Percentiles rank a stretch among this genome's conserved stretches.
These are phyloP conservation scores for Lipomyces sp. DNA, from an alignment of 805 yeast species.

Conservation along the genomic window DNA sequence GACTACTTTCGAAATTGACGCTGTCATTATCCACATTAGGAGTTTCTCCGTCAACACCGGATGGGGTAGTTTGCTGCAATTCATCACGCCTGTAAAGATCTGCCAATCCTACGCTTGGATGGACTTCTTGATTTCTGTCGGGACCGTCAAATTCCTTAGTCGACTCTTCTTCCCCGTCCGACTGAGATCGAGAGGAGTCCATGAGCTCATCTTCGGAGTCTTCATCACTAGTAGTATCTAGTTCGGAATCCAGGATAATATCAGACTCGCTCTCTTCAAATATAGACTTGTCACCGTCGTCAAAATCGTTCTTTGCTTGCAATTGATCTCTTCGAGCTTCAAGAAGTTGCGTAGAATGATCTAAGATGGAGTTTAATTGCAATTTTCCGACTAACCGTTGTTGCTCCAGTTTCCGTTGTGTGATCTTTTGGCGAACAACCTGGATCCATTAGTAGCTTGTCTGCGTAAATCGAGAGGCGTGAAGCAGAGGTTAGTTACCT, in stretches of 20 bases:
- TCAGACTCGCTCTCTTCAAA: slow-evolving; percentile 30
- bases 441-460: slow-evolving; percentile 4
- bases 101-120: slow-evolving; percentile 4
- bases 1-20: background rate
- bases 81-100: slow-evolving; percentile 19
- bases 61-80: slow-evolving; percentile 2
- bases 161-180: slow-evolving; percentile 37
- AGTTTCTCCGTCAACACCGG: background rate
- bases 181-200: slow-evolving; percentile 42
- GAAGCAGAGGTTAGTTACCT: slow-evolving; percentile 56
- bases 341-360: slow-evolving; percentile 85
- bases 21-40: background rate
- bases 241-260: slow-evolving; percentile 25
- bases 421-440: slow-evolving; percentile 70
- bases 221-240: slow-evolving; percentile 36
- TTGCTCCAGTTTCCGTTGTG: slow-evolving; percentile 66
- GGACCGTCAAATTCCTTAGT: slow-evolving; percentile 32
- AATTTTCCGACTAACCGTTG: slow-evolving; percentile 82
- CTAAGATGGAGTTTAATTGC: slow-evolving; percentile 83
- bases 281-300: slow-evolving; percentile 40
- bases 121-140: background rate
- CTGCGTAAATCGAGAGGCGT: background rate
- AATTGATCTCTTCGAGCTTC: slow-evolving; percentile 72
- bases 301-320: slow-evolving; percentile 9
- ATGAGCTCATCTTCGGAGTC: slow-evolving; percentile 36